Evolutionary conservation across 1,139 yeast genomes (phyloP).

Genomic region (Yamadazyma epiphylla): DNA sequence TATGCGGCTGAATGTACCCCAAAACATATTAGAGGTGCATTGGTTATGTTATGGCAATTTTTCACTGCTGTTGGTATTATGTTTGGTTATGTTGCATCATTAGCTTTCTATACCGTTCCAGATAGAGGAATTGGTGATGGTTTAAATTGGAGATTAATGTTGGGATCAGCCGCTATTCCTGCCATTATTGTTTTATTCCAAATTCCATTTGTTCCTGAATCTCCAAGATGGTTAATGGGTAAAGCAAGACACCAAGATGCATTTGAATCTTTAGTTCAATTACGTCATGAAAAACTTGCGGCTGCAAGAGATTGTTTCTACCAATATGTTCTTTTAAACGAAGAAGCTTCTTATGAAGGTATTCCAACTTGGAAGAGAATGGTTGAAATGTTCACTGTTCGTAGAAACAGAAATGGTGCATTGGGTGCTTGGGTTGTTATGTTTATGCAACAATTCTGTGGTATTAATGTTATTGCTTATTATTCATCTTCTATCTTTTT

Average conservation of each 20-base stretch:
- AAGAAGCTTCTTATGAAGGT: slow-evolving; percentile 55
- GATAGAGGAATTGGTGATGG: slow-evolving; percentile 39
- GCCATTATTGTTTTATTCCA: slow-evolving; percentile 65
- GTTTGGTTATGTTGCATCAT: slow-evolving; percentile 69
- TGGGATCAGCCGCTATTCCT: slow-evolving; percentile 74
- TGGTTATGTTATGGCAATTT: slow-evolving; percentile 87
- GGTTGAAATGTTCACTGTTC: slow-evolving; percentile 56
- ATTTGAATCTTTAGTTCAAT: slow-evolving; percentile 43
- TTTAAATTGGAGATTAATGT: slow-evolving; percentile 77
- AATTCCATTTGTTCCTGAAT: slow-evolving; percentile 71
- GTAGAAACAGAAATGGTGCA: slow-evolving; percentile 83
- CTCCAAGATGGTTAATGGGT: slow-evolving; percentile 80
- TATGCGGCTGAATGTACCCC: slow-evolving; percentile 82
- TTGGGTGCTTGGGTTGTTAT: slow-evolving; percentile 78
- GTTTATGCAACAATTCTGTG: slow-evolving; percentile 93
- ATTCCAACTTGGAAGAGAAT: slow-evolving; percentile 51
- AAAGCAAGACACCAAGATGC: slow-evolving; percentile 58
- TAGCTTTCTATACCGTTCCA: slow-evolving; percentile 48
- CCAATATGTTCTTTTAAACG: slow-evolving; percentile 61
- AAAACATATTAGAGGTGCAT: slow-evolving; percentile 69
- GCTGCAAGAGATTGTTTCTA: slow-evolving; percentile 79
- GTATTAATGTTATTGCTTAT: slow-evolving; percentile 84
- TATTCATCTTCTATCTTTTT: slow-evolving; percentile 72
- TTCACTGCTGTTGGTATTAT: slow-evolving; percentile 87
- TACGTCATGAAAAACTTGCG: slow-evolving; percentile 51